A percentile compares a stretch with the other conserved stretches of the same genome.
These are phyloP conservation scores for Wickerhamomyces bovis DNA, from an alignment of 805 yeast genomes.

Conservation along the genomic window DNA sequence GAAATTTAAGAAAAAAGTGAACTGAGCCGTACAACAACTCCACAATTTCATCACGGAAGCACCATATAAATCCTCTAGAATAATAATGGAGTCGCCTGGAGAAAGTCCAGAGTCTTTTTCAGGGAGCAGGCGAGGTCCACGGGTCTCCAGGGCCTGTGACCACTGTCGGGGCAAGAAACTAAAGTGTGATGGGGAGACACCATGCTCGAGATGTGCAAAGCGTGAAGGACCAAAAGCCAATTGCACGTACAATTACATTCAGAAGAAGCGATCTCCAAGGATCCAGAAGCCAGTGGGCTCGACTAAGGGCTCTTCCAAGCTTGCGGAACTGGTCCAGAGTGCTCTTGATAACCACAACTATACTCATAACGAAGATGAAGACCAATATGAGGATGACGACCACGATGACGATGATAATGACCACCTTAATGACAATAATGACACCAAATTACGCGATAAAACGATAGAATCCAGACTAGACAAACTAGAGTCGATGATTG, in stretches of 20 bases:
- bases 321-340: not conserved
- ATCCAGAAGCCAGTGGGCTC: not conserved
- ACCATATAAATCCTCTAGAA: not conserved
- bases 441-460: not conserved
- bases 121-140: not conserved
- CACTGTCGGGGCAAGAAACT: slow-evolving; percentile 61
- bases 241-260: slow-evolving; percentile 80
- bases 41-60: no score
- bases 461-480: slow-evolving; percentile 1
- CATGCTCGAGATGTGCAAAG: slow-evolving; percentile 78
- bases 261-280: slow-evolving; percentile 28
- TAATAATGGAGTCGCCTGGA: not conserved
- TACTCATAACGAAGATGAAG: not conserved
- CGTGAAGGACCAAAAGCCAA: slow-evolving; percentile 67
- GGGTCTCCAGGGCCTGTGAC: slow-evolving; percentile 41
- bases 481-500: slow-evolving; percentile 1
- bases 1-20: no score
- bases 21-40: no score
- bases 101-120: not conserved
- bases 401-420: slow-evolving; percentile 11
- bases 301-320: not conserved
- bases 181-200: slow-evolving; percentile 72
- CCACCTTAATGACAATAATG: slow-evolving; percentile 13
- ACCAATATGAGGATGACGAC: not conserved
- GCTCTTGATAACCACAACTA: not conserved